phyloP scores from a whole-genome alignment of 2,329 filamentous ascomycete genomes.

The Penicillium olsonii region DNA sequence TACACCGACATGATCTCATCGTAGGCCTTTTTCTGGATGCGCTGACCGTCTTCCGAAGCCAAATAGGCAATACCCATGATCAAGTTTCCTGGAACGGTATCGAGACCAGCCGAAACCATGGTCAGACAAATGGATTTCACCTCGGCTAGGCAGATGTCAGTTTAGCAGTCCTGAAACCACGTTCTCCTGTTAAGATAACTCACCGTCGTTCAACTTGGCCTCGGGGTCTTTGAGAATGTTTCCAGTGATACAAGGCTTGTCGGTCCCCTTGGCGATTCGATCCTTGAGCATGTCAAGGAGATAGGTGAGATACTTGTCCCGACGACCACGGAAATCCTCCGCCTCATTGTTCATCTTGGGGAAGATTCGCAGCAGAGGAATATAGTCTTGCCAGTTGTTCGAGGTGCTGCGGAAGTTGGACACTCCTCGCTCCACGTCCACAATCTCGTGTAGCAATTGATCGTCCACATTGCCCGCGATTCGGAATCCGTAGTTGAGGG shows the following conservation, averaged over 20 bases:
- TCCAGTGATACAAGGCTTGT: constrained; percentile 68
- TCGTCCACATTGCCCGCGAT: constrained; percentile 71
- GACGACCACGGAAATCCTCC: constrained; percentile 64
- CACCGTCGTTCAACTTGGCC: constrained; percentile 67
- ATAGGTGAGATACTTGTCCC: constrained; percentile 66
- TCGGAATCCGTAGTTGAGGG: constrained; percentile 76
- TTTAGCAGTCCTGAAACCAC: constrained; percentile 22
- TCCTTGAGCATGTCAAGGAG: constrained; percentile 63
- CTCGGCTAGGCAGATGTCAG: constrained; percentile 59
- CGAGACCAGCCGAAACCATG: constrained; percentile 78
- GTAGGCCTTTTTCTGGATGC: constrained; percentile 69
- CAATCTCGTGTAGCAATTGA: constrained; percentile 70
- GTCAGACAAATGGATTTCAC: constrained; percentile 79
- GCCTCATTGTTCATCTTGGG: constrained; percentile 65
- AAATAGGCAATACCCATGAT: constrained; percentile 79
- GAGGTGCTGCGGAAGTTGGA: constrained; percentile 76
- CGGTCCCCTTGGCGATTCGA: constrained; percentile 62
- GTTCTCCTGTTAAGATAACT: constrained; percentile 16
- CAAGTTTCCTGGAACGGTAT: constrained; percentile 77
- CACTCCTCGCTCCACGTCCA: constrained; percentile 72
- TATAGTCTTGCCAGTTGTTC: constrained; percentile 83
- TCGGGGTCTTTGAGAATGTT: constrained; percentile 72
- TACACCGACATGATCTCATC: constrained; percentile 71
- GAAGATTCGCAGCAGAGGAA: constrained; percentile 70
- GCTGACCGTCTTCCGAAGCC: constrained; percentile 65